phyloP scores from a whole-genome alignment of 352 stramenopile species.

The Globisporangium alternatum region DNA sequence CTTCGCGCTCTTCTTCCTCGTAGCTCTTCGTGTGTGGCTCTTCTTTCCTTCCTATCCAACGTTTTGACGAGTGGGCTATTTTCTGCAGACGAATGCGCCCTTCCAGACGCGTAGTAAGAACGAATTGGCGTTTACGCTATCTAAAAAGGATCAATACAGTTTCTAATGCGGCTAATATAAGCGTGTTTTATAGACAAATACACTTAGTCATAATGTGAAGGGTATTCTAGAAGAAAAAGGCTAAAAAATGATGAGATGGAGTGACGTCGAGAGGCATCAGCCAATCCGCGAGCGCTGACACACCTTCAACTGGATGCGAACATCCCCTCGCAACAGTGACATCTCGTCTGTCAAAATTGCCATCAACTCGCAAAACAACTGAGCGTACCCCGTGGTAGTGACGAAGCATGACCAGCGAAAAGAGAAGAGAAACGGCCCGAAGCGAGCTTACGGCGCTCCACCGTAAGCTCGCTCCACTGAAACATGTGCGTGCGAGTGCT shows the following conservation, averaged over 20 bases:
- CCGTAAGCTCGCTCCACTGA: not conserved
- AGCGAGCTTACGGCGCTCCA: not conserved
- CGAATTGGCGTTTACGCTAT: not conserved
- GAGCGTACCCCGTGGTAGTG: not conserved
- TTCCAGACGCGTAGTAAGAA: not conserved
- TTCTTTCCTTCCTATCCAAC: constrained; percentile 11
- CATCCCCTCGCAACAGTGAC: not conserved
- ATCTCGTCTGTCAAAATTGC: not conserved
- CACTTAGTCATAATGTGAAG: not conserved
- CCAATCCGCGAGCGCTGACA: constrained; percentile 3
- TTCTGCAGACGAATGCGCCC: constrained; percentile 4
- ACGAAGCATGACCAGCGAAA: not conserved
- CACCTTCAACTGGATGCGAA: constrained; percentile 1
- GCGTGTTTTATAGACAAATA: not conserved
- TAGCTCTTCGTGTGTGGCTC: not conserved
- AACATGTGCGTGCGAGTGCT: not conserved
- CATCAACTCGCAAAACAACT: not conserved
- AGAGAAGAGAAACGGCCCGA: not conserved
- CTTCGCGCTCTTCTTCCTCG: not conserved
- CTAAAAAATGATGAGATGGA: not conserved
- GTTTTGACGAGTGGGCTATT: constrained; percentile 13
- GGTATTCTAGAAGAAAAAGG: not conserved
- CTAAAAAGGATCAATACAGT: not conserved
- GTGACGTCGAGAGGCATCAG: constrained; percentile 2
- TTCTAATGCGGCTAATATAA: too few species aligned